A percentile compares a stretch with the other conserved stretches of the same genome.
Evolutionary conservation across 129 eudicot genomes (phyloP).

Genomic region (Chrysanthemum lavandulifolium): DNA sequence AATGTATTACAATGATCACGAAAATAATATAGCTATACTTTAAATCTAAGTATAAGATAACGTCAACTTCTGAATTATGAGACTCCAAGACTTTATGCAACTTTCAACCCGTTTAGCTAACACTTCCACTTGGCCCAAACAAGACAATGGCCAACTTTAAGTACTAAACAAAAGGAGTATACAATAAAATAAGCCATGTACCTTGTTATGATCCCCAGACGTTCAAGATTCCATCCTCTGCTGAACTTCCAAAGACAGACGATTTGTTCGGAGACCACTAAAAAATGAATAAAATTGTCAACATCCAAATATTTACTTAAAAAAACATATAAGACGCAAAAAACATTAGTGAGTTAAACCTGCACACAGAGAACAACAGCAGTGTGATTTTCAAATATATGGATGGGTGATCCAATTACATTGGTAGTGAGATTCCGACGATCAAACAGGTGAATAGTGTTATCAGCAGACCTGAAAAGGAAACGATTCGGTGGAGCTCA

Average conservation of each 20-base stretch:
- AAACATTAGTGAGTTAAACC: too few relatives aligned
- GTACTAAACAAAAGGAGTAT: not conserved
- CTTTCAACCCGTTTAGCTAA: too few relatives aligned
- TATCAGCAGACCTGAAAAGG: constrained; percentile 78
- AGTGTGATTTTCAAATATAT: too few relatives aligned
- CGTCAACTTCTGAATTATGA: too few relatives aligned
- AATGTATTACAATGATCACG: too few relatives aligned
- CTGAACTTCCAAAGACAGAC: constrained; percentile 88
- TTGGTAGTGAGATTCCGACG: constrained; percentile 41
- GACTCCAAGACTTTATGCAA: too few relatives aligned
- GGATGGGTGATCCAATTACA: too few relatives aligned
- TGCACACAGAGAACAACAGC: too few relatives aligned
- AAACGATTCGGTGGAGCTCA: not conserved
- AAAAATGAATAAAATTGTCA: not conserved
- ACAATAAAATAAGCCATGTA: constrained; percentile 14
- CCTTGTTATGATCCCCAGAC: constrained; percentile 84
- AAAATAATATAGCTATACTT: too few relatives aligned
- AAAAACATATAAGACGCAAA: not conserved
- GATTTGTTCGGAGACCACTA: constrained; percentile 68
- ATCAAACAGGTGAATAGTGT: constrained; percentile 78
- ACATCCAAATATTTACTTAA: not conserved
- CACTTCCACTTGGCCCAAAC: too few relatives aligned
- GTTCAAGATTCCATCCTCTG: constrained; percentile 80
- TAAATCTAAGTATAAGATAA: too few relatives aligned
- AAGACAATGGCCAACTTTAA: not conserved